Base-by-base conservation (phyloP, 352 stramenopile species). In the Phytophthora sp. region DNA sequence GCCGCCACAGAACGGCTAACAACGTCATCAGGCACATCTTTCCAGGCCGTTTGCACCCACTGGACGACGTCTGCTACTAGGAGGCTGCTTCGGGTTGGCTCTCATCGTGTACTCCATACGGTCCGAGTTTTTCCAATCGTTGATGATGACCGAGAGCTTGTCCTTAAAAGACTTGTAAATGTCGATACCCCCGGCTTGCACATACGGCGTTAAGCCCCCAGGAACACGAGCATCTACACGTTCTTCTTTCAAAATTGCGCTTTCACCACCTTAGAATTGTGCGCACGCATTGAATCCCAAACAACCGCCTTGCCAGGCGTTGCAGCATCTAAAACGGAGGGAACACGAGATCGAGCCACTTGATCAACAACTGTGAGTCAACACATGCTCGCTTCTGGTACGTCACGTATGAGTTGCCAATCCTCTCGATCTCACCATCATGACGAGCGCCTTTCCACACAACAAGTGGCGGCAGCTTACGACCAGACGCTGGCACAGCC, bases 41-140 rank as follows among this genome's bases (percentile, higher is more conserved):
- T 57, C 50, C 50, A 57, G 1, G 50, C 50, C 3, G 31, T 57
- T 35, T 57, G 9, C 7, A 57, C 50, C 50, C 50, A 46, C 13
- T 57, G 16, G 1, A 13, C 33, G 3, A 35, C 50, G 30, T 46
- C 31, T 46, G 9, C 13, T 6, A 57, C 31, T 21, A n/a, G 20
- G 31, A 30, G 33, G 31, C 4, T 45, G 20, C 50, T 57, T 46
- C 3, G 50, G 50, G 11, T 57, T 45, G 8, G 21, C 29, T 2
- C 31, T 15, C 12, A 39, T 36, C 8, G 45, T 53, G 23, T 39
- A 53, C 16, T 18, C 12, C 7, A 39, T 16, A 8, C 26, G 26
- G 13, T 53, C 39, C 6, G 26, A 53, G 7, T 26, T 16, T 23
- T 53, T 39, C 45, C 45, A 53, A 18, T 53, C 45, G 45, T 53